A percentile compares a stretch with the other conserved stretches of the same genome.
Conservation (phyloP, 1,284 basidiomycete species). For the Austroboletus novae-zelandiae region DNA sequence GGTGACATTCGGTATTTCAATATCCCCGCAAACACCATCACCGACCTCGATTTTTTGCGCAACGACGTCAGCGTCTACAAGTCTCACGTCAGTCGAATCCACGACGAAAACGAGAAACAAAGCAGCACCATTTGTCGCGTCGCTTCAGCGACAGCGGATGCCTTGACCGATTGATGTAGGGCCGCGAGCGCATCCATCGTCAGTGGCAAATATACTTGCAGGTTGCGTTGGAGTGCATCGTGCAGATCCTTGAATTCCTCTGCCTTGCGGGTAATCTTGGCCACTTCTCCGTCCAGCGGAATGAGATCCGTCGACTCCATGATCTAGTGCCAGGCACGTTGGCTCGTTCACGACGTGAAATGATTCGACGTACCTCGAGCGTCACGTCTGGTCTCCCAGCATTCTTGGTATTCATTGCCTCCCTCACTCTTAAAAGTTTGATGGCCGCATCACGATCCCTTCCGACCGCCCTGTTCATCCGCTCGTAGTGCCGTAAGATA, state of each 20-base stretch:
- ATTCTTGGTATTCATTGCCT: slow-evolving; percentile 78
- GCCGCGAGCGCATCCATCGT: slow-evolving; percentile 93
- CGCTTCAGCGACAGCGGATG: slow-evolving; percentile 68
- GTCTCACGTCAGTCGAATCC: slow-evolving; percentile 1
- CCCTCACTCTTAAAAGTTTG: slow-evolving; percentile 77
- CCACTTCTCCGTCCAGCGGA: slow-evolving; percentile 84
- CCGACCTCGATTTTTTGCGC: slow-evolving; percentile 71
- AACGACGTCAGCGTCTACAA: slow-evolving; percentile 58
- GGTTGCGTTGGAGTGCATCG: slow-evolving; percentile 85
- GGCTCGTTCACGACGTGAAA: background rate
- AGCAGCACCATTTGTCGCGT: slow-evolving; percentile 65
- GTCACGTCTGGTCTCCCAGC: slow-evolving; percentile 74
- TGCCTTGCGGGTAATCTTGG: slow-evolving; percentile 82
- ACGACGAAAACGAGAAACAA: background rate
- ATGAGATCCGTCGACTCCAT: slow-evolving; percentile 90
- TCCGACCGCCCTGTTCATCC: slow-evolving; percentile 71
- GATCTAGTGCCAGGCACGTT: slow-evolving; percentile 45
- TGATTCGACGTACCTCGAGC: slow-evolving; percentile 60
- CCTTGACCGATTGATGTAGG: slow-evolving; percentile 75
- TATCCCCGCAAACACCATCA: slow-evolving; percentile 88
- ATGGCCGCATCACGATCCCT: slow-evolving; percentile 79
- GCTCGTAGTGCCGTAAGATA: slow-evolving; percentile 86
- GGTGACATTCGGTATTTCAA: slow-evolving; percentile 87
- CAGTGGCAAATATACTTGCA: slow-evolving; percentile 85
- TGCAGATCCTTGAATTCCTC: slow-evolving; percentile 89